phyloP scores from a whole-genome alignment of 2,329 filamentous ascomycete species.

The Chaetomiaceae sp. region DNA sequence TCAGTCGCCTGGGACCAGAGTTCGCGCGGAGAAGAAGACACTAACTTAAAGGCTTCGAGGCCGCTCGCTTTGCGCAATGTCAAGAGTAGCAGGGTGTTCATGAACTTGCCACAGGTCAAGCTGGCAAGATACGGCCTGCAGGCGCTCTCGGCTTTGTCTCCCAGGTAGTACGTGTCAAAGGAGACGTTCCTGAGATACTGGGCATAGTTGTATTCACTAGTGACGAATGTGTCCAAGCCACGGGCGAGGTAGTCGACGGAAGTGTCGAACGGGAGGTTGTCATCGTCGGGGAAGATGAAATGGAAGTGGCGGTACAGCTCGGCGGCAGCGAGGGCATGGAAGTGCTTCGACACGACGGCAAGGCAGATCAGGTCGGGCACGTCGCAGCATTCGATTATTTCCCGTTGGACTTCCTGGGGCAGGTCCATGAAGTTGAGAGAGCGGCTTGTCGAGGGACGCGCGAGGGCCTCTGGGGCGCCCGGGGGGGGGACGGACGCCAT shows the following conservation, averaged over 20 bases:
- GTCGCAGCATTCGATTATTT: conserved; percentile 46
- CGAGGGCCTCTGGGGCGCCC: conserved; percentile 5
- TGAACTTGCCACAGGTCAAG: conserved; percentile 56
- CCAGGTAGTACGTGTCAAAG: conserved; percentile 51
- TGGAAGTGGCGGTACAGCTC: conserved; percentile 56
- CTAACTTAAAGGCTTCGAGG: conserved; percentile 54
- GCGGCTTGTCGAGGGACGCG: not conserved
- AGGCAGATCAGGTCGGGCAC: conserved; percentile 52
- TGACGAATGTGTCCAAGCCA: conserved; percentile 56
- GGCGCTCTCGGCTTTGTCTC: conserved; percentile 47
- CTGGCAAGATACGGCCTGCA: conserved; percentile 52
- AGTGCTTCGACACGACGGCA: conserved; percentile 53
- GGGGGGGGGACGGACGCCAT: conserved; percentile 33
- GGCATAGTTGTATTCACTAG: conserved; percentile 60
- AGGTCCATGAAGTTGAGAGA: conserved; percentile 36
- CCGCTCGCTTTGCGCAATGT: conserved; percentile 50
- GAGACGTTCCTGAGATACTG: conserved; percentile 51
- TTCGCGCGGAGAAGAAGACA: conserved; percentile 7
- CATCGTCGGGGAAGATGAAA: conserved; percentile 58
- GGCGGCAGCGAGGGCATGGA: conserved; percentile 53
- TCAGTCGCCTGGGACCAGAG: not conserved
- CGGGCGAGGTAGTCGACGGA: conserved; percentile 54
- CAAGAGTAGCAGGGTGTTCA: conserved; percentile 56
- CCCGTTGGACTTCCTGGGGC: conserved; percentile 44
- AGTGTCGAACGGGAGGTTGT: conserved; percentile 47